Conservation (phyloP, 371 early-diverging fungal genomes). For the Chytridiales sp. region DNA sequence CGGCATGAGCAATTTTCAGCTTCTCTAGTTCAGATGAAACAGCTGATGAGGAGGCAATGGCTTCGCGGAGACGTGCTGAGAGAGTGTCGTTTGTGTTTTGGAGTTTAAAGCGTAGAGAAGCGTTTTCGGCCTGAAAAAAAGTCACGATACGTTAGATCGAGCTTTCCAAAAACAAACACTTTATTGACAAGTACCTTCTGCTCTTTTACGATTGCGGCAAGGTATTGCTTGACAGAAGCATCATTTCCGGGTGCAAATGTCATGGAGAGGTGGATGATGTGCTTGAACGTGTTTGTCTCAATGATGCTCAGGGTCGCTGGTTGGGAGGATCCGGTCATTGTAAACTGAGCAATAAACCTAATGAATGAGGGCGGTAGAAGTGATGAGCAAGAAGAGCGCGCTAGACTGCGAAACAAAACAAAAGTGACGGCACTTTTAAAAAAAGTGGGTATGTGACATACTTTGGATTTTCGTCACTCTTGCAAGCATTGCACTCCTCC, state of each 20-base stretch:
- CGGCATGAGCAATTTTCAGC: constrained; percentile 25
- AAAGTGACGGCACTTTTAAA: not conserved
- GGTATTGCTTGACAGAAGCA: constrained; percentile 45
- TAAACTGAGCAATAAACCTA: constrained; percentile 24
- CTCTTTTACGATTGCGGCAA: constrained; percentile 45
- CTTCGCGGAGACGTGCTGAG: constrained; percentile 11
- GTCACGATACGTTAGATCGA: not conserved
- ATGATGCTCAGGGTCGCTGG: constrained; percentile 38
- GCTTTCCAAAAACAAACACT: not conserved
- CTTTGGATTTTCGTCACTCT: constrained; percentile 40
- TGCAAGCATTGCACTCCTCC: constrained; percentile 27
- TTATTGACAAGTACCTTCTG: constrained; percentile 31
- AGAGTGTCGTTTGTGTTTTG: constrained; percentile 26
- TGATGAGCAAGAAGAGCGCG: not conserved
- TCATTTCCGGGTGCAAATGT: constrained; percentile 48
- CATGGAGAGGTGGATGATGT: constrained; percentile 50
- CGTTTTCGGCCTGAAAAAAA: constrained; percentile 20
- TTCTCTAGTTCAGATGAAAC: constrained; percentile 35
- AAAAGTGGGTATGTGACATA: constrained; percentile 16
- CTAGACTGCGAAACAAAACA: not conserved
- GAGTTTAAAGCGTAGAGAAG: constrained; percentile 22
- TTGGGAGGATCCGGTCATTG: constrained; percentile 8
- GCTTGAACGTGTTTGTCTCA: constrained; percentile 55
- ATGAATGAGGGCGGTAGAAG: too few species aligned
- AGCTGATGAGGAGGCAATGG: not conserved